Percentiles rank a stretch among this genome's conserved stretches.
These are phyloP conservation scores for Bimuria novae-zelandiae DNA, from an alignment of 2,329 filamentous ascomycete genomes.

Conservation along the genomic window DNA sequence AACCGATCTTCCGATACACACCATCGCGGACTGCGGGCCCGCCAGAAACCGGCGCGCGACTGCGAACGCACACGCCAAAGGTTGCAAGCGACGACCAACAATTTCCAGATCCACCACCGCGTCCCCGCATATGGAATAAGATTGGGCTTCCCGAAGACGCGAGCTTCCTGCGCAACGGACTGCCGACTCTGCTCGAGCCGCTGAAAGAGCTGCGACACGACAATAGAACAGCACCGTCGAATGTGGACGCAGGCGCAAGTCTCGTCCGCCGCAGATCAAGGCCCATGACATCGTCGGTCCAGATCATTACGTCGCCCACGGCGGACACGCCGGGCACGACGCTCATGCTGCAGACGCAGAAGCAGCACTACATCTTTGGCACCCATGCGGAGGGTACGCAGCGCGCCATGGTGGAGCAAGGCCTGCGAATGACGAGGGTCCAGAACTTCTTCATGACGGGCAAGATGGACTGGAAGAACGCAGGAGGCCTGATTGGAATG, in stretches of 20 bases:
- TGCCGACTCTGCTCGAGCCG: conserved; percentile 16
- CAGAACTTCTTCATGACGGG: conserved; percentile 85
- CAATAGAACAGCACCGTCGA: conserved; percentile 1
- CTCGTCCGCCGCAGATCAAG: background rate
- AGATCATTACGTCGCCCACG: conserved; percentile 81
- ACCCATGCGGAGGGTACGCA: conserved; percentile 84
- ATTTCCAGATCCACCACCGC: background rate
- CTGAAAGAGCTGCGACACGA: conserved; percentile 6
- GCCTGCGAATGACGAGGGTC: conserved; percentile 66
- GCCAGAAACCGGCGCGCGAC: background rate
- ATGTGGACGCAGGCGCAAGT: background rate
- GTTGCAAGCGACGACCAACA: background rate
- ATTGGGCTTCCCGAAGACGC: conserved; percentile 1
- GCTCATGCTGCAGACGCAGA: conserved; percentile 78
- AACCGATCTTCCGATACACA: background rate
- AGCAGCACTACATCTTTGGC: conserved; percentile 83
- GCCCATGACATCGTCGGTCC: conserved; percentile 72
- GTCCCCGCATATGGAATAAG: background rate
- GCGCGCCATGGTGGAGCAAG: conserved; percentile 72
- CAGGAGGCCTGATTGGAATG: conserved; percentile 83
- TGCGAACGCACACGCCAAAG: background rate
- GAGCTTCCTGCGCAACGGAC: background rate
- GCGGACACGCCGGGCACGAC: conserved; percentile 84
- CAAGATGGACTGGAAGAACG: conserved; percentile 71
- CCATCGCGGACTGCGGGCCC: conserved; percentile 2